A percentile compares a stretch with the other conserved stretches of the same genome.
Conservation (phyloP, 108 stramenopile genomes). For the Nitzschia sp. region DNA sequence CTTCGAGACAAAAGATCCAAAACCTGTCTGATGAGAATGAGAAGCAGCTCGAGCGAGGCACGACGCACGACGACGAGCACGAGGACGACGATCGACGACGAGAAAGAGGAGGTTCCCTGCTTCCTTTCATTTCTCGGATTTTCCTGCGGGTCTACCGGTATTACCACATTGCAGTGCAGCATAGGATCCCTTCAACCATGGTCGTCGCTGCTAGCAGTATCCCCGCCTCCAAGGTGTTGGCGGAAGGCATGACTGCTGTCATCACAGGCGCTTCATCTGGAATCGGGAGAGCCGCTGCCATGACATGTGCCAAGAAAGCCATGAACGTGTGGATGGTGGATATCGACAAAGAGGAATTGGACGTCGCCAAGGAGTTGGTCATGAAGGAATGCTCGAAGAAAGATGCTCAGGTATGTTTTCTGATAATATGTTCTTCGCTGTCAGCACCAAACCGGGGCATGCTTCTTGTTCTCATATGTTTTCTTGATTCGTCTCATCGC, state of each 20-base stretch:
- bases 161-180: no score
- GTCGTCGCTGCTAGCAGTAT: background rate
- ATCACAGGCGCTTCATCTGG: slow-evolving; percentile 46
- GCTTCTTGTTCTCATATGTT: slow-evolving; percentile 1
- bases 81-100: no score
- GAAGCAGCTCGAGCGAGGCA: no score
- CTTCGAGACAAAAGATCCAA: no score
- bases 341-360: slow-evolving; percentile 44
- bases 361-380: slow-evolving; percentile 30
- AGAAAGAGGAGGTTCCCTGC: no score
- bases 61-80: no score
- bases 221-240: slow-evolving; percentile 21
- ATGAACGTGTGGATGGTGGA: slow-evolving; percentile 63
- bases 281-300: slow-evolving; percentile 46
- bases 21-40: no score
- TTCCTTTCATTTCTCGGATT: no score
- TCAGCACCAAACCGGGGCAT: background rate
- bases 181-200: no score
- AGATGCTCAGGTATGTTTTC: slow-evolving; percentile 7
- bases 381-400: background rate
- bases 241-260: slow-evolving; percentile 43
- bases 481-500: background rate
- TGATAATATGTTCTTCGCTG: no score
- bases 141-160: no score
- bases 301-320: slow-evolving; percentile 39